Conservation (phyloP, 441 rosid species). For the Jatropha multifida region DNA sequence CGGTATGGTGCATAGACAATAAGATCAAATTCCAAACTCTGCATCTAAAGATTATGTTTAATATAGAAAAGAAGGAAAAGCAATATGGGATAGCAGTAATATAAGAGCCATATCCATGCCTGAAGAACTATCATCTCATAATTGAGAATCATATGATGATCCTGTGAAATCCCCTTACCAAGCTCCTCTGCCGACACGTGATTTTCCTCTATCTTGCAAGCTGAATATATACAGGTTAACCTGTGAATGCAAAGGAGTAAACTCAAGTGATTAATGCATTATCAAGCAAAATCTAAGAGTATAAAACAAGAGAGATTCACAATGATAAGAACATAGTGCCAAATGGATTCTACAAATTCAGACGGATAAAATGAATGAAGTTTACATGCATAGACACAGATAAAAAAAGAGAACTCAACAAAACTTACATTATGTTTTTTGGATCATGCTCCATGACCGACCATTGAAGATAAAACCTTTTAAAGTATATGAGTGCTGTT, state of each 20-base stretch:
- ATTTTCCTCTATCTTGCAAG: constrained; percentile 97
- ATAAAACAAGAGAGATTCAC: not conserved
- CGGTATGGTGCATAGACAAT: constrained; percentile 93
- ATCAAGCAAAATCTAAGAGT: not conserved
- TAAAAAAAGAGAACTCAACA: constrained; percentile 20
- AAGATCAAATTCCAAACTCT: constrained; percentile 96
- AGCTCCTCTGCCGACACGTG: constrained; percentile 99
- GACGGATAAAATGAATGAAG: not conserved
- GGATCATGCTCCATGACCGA: constrained; percentile 99
- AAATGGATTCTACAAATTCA: not conserved
- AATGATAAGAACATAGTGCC: not conserved
- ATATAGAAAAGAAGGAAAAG: constrained; percentile 10
- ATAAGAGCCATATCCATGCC: constrained; percentile 53
- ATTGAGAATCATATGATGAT: constrained; percentile 96
- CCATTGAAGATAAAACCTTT: constrained; percentile 95
- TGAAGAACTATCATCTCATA: constrained; percentile 95
- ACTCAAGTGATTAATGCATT: constrained; percentile 15
- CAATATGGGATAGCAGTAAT: constrained; percentile 13
- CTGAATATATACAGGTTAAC: constrained; percentile 94
- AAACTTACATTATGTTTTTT: constrained; percentile 78
- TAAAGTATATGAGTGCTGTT: constrained; percentile 90
- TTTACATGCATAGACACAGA: not conserved
- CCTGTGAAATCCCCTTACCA: constrained; percentile 96
- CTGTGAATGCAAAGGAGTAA: constrained; percentile 41
- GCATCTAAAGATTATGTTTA: constrained; percentile 34